A percentile compares a stretch with the other conserved stretches of the same genome.
These are phyloP conservation scores for Boletus tomentosulus DNA, from an alignment of 768 basidiomycete species.

Conservation along the genomic window DNA sequence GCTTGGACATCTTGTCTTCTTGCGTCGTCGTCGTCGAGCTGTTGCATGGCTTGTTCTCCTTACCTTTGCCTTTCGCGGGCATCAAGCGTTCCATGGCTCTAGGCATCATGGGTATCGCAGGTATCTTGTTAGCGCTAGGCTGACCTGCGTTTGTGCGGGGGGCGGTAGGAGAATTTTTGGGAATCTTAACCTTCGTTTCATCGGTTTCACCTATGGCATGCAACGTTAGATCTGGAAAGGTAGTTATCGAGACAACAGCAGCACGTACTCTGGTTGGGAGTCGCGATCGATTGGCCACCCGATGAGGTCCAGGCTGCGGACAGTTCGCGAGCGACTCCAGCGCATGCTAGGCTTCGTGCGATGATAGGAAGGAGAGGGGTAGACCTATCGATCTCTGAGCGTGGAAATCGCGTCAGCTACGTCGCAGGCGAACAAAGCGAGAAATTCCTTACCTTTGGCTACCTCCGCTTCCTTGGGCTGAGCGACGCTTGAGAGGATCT, in stretches of 20 bases:
- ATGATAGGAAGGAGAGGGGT: neutral
- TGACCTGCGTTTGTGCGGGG: neutral
- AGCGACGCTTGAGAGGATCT: neutral
- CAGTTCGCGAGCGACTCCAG: neutral
- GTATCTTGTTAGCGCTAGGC: conserved; percentile 7
- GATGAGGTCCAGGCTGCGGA: neutral
- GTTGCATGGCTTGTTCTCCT: conserved; percentile 15
- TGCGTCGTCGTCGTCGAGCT: neutral
- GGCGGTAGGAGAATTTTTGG: conserved; percentile 1
- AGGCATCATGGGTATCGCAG: conserved; percentile 5
- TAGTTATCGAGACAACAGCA: neutral
- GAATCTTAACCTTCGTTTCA: neutral
- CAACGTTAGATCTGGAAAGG: neutral
- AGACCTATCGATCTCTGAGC: too few species aligned
- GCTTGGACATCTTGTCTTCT: neutral
- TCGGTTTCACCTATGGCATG: neutral
- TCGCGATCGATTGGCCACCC: neutral
- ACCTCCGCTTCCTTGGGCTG: neutral
- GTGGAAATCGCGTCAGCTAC: neutral
- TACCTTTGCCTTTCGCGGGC: conserved; percentile 2
- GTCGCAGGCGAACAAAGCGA: neutral
- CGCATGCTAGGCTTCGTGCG: neutral
- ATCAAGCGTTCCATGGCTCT: conserved; percentile 2
- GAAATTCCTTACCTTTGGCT: conserved; percentile 5
- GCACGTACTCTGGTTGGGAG: conserved; percentile 6